Conservation (phyloP, 148 eudicot genomes). For the Simmondsia chinensis region DNA sequence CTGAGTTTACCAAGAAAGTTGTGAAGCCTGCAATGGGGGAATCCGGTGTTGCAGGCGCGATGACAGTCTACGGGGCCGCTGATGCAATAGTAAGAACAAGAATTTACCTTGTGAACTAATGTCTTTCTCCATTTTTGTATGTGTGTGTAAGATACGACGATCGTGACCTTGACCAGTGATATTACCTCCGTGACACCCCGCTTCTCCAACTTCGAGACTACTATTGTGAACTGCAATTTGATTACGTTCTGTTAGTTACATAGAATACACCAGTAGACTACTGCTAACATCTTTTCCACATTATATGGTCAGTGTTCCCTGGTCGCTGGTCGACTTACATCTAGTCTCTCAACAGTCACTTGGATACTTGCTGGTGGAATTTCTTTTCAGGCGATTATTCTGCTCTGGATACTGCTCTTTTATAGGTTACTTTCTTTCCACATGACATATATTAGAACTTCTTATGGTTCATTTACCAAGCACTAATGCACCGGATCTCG, state of each 20-base stretch:
- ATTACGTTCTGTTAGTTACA: background rate
- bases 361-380: conserved; percentile 66
- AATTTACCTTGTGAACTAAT: too few relatives aligned
- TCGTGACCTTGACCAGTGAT: too few relatives aligned
- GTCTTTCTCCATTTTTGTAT: too few relatives aligned
- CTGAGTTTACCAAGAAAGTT: conserved; percentile 70
- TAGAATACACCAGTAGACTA: too few relatives aligned
- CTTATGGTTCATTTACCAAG: too few relatives aligned
- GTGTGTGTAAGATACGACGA: too few relatives aligned
- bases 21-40: conserved; percentile 85
- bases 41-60: conserved; percentile 90
- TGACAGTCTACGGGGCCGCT: conserved; percentile 89
- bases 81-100: conserved; percentile 80
- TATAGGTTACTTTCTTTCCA: conserved; percentile 40
- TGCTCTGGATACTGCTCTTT: conserved; percentile 66
- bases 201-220: too few relatives aligned
- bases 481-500: too few relatives aligned
- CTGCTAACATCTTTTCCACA: too few relatives aligned
- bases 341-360: conserved; percentile 69
- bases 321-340: conserved; percentile 76
- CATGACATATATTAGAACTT: background rate
- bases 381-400: conserved; percentile 46
- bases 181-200: too few relatives aligned
- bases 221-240: background rate
- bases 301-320: conserved; percentile 79